Evolutionary conservation across 2,329 filamentous ascomycete species (phyloP).

Genomic region (Aspergillus sp.): DNA sequence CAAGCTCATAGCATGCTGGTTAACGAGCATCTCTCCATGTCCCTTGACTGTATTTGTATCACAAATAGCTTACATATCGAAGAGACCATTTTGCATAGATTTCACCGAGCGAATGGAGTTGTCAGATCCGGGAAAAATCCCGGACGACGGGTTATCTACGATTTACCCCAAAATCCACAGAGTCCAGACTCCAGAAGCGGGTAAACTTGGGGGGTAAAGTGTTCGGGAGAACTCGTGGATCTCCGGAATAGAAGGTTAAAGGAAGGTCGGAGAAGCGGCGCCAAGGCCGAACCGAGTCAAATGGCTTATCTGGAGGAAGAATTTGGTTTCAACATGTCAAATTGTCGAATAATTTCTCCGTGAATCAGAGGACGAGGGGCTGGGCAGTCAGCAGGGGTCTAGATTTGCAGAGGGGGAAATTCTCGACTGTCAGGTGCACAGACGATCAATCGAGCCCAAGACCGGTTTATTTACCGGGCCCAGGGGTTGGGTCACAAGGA

Average conservation of each 20-base stretch:
- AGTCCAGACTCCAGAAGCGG: neutral
- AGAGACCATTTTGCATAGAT: neutral
- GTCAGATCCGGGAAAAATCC: neutral
- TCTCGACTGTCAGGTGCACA: slow-evolving; percentile 18
- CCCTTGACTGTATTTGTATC: neutral
- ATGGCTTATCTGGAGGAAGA: neutral
- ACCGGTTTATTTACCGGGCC: neutral
- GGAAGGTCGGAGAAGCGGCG: neutral
- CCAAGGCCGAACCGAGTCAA: slow-evolving; percentile 1
- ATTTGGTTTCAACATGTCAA: neutral
- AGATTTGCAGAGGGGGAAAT: slow-evolving; percentile 13
- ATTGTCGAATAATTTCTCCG: slow-evolving; percentile 25
- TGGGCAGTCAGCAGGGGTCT: slow-evolving; percentile 2
- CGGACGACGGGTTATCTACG: neutral
- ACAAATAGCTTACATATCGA: slow-evolving; percentile 1
- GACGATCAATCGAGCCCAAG: slow-evolving; percentile 12
- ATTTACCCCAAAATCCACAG: neutral
- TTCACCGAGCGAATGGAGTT: neutral
- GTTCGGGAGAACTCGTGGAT: neutral
- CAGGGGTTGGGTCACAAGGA: neutral
- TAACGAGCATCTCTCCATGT: slow-evolving; percentile 1
- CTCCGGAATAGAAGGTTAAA: neutral
- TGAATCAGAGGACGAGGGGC: slow-evolving; percentile 26
- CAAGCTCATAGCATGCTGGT: slow-evolving; percentile 10
- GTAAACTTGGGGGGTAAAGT: neutral